Base-by-base conservation (phyloP, 257 asterid species). In the Gardenia jasminoides region DNA sequence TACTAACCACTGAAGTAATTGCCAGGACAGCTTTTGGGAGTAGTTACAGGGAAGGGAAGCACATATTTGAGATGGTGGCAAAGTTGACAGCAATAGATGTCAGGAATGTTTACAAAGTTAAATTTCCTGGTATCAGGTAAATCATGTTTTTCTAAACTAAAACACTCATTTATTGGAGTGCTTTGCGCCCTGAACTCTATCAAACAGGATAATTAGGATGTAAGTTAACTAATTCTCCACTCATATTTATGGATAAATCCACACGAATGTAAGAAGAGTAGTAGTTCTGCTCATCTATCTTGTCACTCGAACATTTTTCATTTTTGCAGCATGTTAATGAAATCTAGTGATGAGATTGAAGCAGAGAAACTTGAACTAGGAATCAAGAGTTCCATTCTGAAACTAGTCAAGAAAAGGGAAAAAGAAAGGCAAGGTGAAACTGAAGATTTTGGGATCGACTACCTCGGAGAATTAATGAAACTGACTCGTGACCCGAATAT, bases 21-120 rank as follows among this genome's bases (percentile, higher is more conserved):
- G 89, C 96, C 22, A 91, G 80, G 86, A 89, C 94, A 26, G 92
- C 96, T 6, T 91, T 89, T 65, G 96, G 96, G 0, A 91, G 90
- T 77, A 88, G 87, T 77, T 89, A 87, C 54, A 36, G 77, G 31
- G 92, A 91, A 81, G 96, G 96, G 87, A 80, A 87, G 82, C 82
- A 81, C 24, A 88, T 90, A 56, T 89, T 91, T 81, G 89, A 88
- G 54, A 86, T 79, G 93, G 50, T 90, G 85, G 84, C 79, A 81
- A 83, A 85, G 73, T 74, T 90, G 43, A 75, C 91, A 8, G 69
- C 74, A 15, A 69, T 89, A 2, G 73, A 84, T 61, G 87, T 91
- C 0, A 79, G 78, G 80, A 89, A 87, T 83, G 77, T 83, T 58
- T 77, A 64, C 80, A 86, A 81, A 78, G 76, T 89, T 30, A 85